Evolutionary conservation across 192 early-diverging fungal species (phyloP).

Genomic region (Coemansia sp.): DNA sequence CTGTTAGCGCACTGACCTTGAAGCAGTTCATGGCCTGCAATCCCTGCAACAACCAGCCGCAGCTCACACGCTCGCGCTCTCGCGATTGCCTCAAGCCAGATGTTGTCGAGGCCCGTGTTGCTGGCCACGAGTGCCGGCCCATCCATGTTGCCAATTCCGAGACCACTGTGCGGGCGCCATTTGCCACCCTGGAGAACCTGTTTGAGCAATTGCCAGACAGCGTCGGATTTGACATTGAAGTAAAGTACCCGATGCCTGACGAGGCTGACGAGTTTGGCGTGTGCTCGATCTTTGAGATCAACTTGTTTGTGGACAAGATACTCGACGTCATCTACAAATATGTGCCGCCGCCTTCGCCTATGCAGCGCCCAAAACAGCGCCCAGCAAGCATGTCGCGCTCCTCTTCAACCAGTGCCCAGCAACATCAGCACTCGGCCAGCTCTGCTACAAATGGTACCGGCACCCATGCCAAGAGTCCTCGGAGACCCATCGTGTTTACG

Average conservation of each 20-base stretch:
- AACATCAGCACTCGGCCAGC: not conserved
- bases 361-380: conserved; percentile 5
- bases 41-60: conserved; percentile 35
- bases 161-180: conserved; percentile 85
- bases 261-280: conserved; percentile 83
- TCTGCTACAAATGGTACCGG: not conserved
- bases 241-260: conserved; percentile 94
- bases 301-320: conserved; percentile 85
- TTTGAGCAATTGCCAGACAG: conserved; percentile 73
- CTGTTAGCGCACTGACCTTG: conserved; percentile 68
- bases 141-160: conserved; percentile 78
- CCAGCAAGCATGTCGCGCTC: conserved; percentile 9
- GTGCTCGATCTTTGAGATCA: conserved; percentile 74
- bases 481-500: conserved; percentile 87
- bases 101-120: not conserved
- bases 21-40: conserved; percentile 70
- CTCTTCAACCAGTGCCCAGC: not conserved
- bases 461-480: not conserved
- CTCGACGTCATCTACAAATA: conserved; percentile 72
- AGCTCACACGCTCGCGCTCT: conserved; percentile 23
- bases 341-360: conserved; percentile 15
- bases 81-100: conserved; percentile 20
- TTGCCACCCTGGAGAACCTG: conserved; percentile 81
- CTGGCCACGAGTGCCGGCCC: conserved; percentile 13
- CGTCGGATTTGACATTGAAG: conserved; percentile 93